These are phyloP conservation scores for Chlorociboria aeruginascens DNA, from an alignment of 495 filamentous ascomycete species.

Conservation along the genomic window DNA sequence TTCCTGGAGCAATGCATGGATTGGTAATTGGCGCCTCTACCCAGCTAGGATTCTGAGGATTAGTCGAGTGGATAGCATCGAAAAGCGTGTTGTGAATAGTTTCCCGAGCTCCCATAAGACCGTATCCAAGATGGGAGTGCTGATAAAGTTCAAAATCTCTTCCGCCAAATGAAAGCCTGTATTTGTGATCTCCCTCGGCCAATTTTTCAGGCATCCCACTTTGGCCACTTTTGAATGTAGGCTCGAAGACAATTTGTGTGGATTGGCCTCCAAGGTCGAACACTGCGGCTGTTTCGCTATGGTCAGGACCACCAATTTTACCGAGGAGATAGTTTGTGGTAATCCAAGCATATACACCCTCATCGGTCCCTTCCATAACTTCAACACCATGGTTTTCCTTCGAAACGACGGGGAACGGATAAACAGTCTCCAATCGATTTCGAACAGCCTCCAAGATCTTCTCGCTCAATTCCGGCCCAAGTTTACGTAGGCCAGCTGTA, in stretches of 20 bases:
- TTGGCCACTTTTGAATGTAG: conserved; percentile 65
- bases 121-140: conserved; percentile 95
- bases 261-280: conserved; percentile 95
- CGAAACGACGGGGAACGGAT: conserved; percentile 88
- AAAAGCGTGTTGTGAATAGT: conserved; percentile 66
- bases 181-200: conserved; percentile 90
- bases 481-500: conserved; percentile 78
- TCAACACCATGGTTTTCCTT: conserved; percentile 73
- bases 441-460: conserved; percentile 82
- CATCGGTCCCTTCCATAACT: conserved; percentile 92
- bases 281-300: conserved; percentile 80
- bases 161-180: conserved; percentile 80
- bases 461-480: conserved; percentile 70
- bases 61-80: conserved; percentile 42
- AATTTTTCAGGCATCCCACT: conserved; percentile 86
- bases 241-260: conserved; percentile 96
- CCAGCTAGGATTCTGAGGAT: conserved; percentile 31
- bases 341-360: conserved; percentile 99
- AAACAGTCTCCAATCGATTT: conserved; percentile 68
- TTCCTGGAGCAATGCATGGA: conserved; percentile 80
- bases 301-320: conserved; percentile 88
- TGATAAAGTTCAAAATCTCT: conserved; percentile 92
- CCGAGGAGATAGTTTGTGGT: conserved; percentile 96
- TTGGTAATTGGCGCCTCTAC: conserved; percentile 62
- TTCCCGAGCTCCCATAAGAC: conserved; percentile 87